Evolutionary conservation across 2,329 filamentous ascomycete species (phyloP), one percentile per base, ranked within the genome.

Genomic region (Macrophomina tecta): DNA sequence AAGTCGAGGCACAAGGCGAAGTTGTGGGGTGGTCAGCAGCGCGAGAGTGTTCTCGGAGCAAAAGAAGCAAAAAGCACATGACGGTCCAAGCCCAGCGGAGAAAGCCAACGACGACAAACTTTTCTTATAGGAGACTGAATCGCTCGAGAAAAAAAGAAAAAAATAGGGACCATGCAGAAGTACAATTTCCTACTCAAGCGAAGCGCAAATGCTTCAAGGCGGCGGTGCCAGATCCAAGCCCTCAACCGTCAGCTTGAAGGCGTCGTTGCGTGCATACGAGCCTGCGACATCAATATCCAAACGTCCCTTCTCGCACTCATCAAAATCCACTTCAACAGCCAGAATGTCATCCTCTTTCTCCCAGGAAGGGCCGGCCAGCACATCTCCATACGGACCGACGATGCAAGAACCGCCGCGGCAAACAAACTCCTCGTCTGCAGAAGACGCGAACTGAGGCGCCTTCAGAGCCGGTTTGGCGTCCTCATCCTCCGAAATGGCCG

Each of bases 201-300:
- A 9, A 7, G 28, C 3, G 8, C 8, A 23, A 14, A 16, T 12
- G 3, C 18, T 38, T 65, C 52, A 66, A 16, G 86, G 85, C n/a
- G 87, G 87, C 5, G 87, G 87, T 65, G 80, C 82, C 56, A 90
- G 72, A 73, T 89, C 86, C 71, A 90, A 71, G 0, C 87, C 87
- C 62, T 88, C 83, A 3, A 89, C 87, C 0, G 79, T 85, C 65
- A 90, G 74, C 70, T 83, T 83, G 73, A 90, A 90, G 16, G 85
- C 82, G 74, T 90, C 89, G 69, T 85, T 91, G 76, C 93, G 85
- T 2, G 92, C 94, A 78, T 97, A 97, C 74, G 90, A 93, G 0
- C 94, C 94, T 2, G 88, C 92, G 45, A 92, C 89, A 81, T 97
- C 94, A 45, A 92, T 88, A 81, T 97, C 94, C 55, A 97, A 77